Evolutionary conservation across 2,329 filamentous ascomycete species (phyloP).

Genomic region (Orbilia quercus): DNA sequence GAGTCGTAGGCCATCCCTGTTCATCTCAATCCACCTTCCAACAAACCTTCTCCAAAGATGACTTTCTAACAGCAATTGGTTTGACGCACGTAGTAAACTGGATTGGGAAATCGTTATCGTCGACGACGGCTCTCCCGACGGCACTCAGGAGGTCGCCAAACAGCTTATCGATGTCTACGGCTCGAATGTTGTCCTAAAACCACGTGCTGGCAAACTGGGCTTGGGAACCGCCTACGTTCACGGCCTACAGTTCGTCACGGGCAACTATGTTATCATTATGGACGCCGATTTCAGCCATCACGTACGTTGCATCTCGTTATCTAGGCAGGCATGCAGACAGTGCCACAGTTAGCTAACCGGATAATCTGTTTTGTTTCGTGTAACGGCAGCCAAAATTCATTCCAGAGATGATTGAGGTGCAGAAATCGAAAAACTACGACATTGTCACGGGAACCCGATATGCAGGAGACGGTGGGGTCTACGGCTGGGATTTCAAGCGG

Average conservation of each 20-base stretch:
- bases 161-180: conserved; percentile 89
- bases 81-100: conserved; percentile 73
- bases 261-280: conserved; percentile 99
- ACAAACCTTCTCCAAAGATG: not conserved
- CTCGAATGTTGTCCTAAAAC: conserved; percentile 80
- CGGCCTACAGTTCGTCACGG: conserved; percentile 86
- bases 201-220: conserved; percentile 94
- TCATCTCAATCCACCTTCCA: conserved; percentile 37
- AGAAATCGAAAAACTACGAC: conserved; percentile 83
- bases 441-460: conserved; percentile 98
- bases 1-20: conserved; percentile 72
- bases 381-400: conserved; percentile 84
- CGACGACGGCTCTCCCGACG: conserved; percentile 96
- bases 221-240: conserved; percentile 96
- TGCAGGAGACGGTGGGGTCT: conserved; percentile 87
- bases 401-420: conserved; percentile 86
- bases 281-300: conserved; percentile 99
- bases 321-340: not conserved
- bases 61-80: conserved; percentile 43
- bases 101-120: conserved; percentile 98
- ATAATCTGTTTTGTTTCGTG: not conserved
- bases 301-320: conserved; percentile 58
- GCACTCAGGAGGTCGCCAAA: conserved; percentile 87
- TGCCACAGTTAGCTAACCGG: not conserved
- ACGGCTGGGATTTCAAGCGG: conserved; percentile 92